Percentiles rank a stretch among this genome's conserved stretches.
Conservation (phyloP, 352 stramenopile genomes). For the Saprolegnia diclina region DNA sequence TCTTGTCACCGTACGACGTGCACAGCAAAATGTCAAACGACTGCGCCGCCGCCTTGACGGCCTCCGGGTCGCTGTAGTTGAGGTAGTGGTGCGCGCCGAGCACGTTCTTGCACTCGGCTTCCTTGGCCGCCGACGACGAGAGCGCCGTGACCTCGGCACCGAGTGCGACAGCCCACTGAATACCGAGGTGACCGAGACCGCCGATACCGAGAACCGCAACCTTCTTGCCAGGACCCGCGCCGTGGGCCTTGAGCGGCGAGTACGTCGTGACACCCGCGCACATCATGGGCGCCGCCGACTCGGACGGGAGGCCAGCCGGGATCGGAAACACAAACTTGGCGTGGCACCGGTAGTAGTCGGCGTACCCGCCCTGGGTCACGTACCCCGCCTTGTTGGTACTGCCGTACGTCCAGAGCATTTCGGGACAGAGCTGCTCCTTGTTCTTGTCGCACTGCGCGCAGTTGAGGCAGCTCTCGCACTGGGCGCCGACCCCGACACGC, state of each 20-base stretch:
- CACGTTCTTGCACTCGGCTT: conserved; percentile 43
- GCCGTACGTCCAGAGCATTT: conserved; percentile 33
- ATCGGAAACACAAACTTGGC: conserved; percentile 64
- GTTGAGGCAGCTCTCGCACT: conserved; percentile 39
- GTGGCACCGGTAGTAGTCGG: conserved; percentile 55
- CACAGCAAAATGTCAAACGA: conserved; percentile 68
- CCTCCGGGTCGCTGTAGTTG: conserved; percentile 40
- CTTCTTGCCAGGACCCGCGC: conserved; percentile 39
- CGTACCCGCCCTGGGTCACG: conserved; percentile 61
- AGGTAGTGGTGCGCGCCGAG: conserved; percentile 73
- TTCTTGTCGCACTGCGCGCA: conserved; percentile 37
- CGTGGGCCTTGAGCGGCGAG: conserved; percentile 63
- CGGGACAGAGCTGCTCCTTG: conserved; percentile 39
- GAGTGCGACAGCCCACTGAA: conserved; percentile 80
- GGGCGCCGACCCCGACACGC: too few relatives aligned
- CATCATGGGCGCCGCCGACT: conserved; percentile 56
- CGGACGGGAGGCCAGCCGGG: conserved; percentile 56
- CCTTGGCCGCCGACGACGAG: conserved; percentile 57
- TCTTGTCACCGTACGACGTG: conserved; percentile 50
- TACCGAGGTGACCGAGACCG: conserved; percentile 74
- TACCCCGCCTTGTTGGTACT: conserved; percentile 23
- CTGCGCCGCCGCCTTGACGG: conserved; percentile 34
- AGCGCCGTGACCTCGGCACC: conserved; percentile 68
- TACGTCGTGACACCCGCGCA: conserved; percentile 85
- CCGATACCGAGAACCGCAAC: conserved; percentile 79